These are phyloP conservation scores for Fusarium zealandicum DNA, from an alignment of 2,329 filamentous ascomycete species.

Conservation along the genomic window DNA sequence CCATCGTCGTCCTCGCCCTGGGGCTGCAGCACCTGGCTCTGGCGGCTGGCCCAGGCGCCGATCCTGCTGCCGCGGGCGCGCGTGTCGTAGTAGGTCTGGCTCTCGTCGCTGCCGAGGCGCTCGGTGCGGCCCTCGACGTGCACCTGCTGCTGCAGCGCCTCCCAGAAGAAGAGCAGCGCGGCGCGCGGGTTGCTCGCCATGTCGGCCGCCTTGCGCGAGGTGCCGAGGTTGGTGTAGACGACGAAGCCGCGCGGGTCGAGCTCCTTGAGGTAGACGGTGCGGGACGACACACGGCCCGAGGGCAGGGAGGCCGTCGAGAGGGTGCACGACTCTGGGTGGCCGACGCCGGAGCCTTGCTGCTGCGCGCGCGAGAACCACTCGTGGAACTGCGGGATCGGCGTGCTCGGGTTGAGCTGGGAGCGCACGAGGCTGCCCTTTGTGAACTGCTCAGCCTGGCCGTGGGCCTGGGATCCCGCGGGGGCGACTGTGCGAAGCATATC, in stretches of 20 bases:
- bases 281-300: constrained; percentile 81
- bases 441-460: constrained; percentile 79
- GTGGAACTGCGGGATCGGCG: constrained; percentile 86
- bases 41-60: constrained; percentile 91
- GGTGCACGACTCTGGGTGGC: constrained; percentile 87
- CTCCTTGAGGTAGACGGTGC: constrained; percentile 95
- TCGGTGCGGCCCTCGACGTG: constrained; percentile 81
- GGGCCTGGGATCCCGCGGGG: constrained; percentile 64
- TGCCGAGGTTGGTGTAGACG: constrained; percentile 91
- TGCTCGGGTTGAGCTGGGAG: constrained; percentile 64
- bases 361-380: constrained; percentile 84
- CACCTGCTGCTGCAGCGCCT: constrained; percentile 84
- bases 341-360: constrained; percentile 56
- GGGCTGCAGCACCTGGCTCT: constrained; percentile 76
- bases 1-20: constrained; percentile 64
- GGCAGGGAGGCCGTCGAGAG: constrained; percentile 86
- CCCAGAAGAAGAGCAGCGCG: constrained; percentile 90
- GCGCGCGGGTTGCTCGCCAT: constrained; percentile 78
- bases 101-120: constrained; percentile 73
- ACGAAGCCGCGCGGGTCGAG: constrained; percentile 85
- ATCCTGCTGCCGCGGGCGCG: constrained; percentile 81
- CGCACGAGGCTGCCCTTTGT: constrained; percentile 66
- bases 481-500: constrained; percentile 57
- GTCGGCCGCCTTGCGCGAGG: constrained; percentile 73
- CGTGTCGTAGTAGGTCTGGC: constrained; percentile 71